Evolutionary conservation across 1,284 basidiomycete genomes (phyloP).

Genomic region (Cryptococcus maquisensis): DNA sequence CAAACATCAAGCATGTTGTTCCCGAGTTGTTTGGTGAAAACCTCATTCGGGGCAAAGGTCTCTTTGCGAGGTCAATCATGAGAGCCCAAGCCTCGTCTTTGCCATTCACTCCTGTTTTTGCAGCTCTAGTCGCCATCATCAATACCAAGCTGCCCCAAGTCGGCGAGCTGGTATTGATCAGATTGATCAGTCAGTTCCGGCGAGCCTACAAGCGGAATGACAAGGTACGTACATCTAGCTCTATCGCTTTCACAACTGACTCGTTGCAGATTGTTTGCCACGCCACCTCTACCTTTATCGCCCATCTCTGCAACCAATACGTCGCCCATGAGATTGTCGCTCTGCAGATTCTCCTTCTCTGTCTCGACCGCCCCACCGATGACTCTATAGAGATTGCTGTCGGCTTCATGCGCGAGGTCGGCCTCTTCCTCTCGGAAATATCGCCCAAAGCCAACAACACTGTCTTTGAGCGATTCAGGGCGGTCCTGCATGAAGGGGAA

Average conservation of each 20-base stretch:
- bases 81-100: conserved; percentile 94
- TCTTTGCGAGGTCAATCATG: conserved; percentile 93
- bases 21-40: conserved; percentile 93
- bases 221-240: conserved; percentile 61
- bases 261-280: conserved; percentile 72
- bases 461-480: conserved; percentile 92
- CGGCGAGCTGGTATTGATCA: conserved; percentile 82
- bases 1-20: conserved; percentile 94
- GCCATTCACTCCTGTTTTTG: conserved; percentile 96
- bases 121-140: conserved; percentile 87
- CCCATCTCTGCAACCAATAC: conserved; percentile 92
- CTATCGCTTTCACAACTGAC: conserved; percentile 1
- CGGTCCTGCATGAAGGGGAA: conserved; percentile 88
- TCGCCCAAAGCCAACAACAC: conserved; percentile 89
- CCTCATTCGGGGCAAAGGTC: conserved; percentile 79
- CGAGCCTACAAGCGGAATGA: conserved; percentile 95
- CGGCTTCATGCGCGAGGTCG: conserved; percentile 94
- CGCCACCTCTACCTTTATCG: conserved; percentile 92
- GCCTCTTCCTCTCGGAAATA: conserved; percentile 89
- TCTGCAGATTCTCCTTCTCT: conserved; percentile 87
- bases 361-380: conserved; percentile 92
- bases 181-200: conserved; percentile 91
- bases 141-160: conserved; percentile 97
- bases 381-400: conserved; percentile 98
- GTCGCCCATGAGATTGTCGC: conserved; percentile 93